Evolutionary conservation across 148 eudicot genomes (phyloP).

Genomic region (Hydrangea macrophylla): DNA sequence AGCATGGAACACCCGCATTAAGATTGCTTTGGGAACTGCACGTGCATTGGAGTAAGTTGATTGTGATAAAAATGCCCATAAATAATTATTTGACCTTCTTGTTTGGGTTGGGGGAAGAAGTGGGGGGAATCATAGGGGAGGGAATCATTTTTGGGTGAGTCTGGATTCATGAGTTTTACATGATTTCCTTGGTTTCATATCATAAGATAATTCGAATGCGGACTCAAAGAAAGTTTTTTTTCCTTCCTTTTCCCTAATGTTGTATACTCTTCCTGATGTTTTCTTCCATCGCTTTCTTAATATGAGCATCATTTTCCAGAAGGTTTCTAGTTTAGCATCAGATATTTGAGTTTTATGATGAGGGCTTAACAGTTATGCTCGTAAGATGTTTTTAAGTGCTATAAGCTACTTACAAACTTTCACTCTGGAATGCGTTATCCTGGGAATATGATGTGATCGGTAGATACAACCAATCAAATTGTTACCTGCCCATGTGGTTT

Average conservation of each 20-base stretch:
- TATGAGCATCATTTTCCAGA: not conserved
- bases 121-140: too few relatives aligned
- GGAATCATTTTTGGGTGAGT: not conserved
- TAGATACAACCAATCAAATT: not conserved
- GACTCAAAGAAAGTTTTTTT: not conserved
- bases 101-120: too few relatives aligned
- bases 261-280: too few relatives aligned
- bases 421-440: not conserved
- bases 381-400: too few relatives aligned
- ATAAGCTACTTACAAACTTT: not conserved
- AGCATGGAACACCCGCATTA: conserved; percentile 91
- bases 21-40: conserved; percentile 96
- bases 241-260: too few relatives aligned
- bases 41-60: conserved; percentile 94
- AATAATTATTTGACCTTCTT: not conserved
- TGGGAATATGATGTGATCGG: not conserved
- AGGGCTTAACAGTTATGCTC: not conserved
- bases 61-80: not conserved
- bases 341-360: not conserved
- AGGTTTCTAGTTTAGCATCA: not conserved
- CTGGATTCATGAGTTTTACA: not conserved
- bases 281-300: not conserved
- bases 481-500: not conserved
- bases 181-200: not conserved
- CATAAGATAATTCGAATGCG: not conserved